phyloP scores from a whole-genome alignment of 2,329 filamentous ascomycete genomes.

The Penicillium paneum region DNA sequence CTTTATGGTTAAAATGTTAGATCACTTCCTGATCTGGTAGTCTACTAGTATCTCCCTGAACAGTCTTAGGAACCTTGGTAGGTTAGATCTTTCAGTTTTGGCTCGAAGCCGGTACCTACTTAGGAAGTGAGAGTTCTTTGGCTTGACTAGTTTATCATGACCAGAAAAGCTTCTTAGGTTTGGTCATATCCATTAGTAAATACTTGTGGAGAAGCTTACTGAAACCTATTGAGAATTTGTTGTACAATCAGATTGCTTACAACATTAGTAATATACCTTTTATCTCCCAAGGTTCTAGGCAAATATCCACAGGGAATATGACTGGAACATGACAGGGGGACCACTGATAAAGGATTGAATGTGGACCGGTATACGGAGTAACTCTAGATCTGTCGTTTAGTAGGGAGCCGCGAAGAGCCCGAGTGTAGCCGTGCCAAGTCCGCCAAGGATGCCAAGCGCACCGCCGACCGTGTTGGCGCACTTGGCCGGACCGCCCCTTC shows the following conservation, averaged over 20 bases:
- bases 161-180: background rate
- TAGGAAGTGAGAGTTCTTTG: background rate
- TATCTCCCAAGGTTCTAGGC: background rate
- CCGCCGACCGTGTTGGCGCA: background rate
- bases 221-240: background rate
- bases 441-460: background rate
- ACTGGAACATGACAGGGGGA: background rate
- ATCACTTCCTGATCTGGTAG: background rate
- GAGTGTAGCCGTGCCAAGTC: background rate
- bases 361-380: background rate
- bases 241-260: background rate
- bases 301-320: background rate
- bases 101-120: background rate
- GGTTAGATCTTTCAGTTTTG: background rate
- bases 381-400: background rate
- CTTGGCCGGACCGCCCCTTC: background rate
- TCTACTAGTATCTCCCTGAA: too few relatives aligned
- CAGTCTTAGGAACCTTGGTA: background rate
- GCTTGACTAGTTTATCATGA: background rate
- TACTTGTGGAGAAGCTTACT: background rate
- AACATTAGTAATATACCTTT: background rate
- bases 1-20: background rate
- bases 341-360: background rate
- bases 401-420: background rate
- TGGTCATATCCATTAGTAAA: background rate